Evolutionary conservation across 352 stramenopile species (phyloP), one percentile per base, ranked within the genome.

Genomic region (Phytophthora crassamura): DNA sequence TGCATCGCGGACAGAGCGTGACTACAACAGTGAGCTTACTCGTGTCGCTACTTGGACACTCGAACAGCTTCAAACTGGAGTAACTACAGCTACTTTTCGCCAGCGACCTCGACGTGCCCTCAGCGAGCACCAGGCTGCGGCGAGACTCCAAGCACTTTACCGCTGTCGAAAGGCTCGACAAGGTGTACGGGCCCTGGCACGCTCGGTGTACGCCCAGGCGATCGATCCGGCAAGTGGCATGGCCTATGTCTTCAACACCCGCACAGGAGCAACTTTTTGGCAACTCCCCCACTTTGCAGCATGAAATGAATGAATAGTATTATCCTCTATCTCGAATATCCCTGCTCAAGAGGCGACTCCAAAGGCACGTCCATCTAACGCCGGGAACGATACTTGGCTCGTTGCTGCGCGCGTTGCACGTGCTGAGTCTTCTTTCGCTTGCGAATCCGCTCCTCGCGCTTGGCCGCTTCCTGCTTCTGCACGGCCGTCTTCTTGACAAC

Each of bases 371-470:
- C 51, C 58, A 56, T 42, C 64, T 68, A 75, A 50, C 59, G 60
- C 14, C 73, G 61, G 15, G 58, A 73, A 43, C 77, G 67, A 28
- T 59, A 73, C 54, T 90, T 77, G 41, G 69, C 72, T 71, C 84
- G 86, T 51, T 81, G 55, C 66, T 86, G 70, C 18, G 78, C 74
- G 35, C 85, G 82, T 50, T 88, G 73, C 20, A 93, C 39, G 51
- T 94, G 88, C 55, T 89, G 77, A 18, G 76, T 43, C 74, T 93
- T 96, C 61, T 96, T 96, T 38, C 82, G 80, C 49, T 75, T 72
- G n/a, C 84, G 82, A 62, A 96, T 96, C 35, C 84, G 86, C 53
- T 92, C 83, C 54, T 96, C 88, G 9, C 86, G 79, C 65, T 94
- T 94, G 28, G 76, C 67, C 16, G 81, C 84, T 42, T 96, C 83